phyloP scores from a whole-genome alignment of 2,329 filamentous ascomycete species.

The Diaporthe citriasiana region DNA sequence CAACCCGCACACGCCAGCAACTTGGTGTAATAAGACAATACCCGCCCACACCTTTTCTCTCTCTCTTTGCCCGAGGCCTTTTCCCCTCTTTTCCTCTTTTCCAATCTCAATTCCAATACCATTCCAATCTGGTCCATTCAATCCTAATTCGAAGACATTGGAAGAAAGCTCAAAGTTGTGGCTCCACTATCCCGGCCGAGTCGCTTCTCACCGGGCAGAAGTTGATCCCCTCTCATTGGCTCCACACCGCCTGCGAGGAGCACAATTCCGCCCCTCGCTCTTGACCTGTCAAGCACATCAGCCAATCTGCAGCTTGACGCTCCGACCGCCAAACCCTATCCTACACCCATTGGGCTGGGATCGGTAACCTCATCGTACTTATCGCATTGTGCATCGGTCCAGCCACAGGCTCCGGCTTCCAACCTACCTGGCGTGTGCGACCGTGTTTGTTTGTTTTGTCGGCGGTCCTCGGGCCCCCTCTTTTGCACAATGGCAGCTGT shows the following conservation, averaged over 20 bases:
- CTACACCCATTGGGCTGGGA: conserved; percentile 33
- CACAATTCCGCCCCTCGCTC: conserved; percentile 31
- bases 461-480: not conserved
- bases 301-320: conserved; percentile 37
- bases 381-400: conserved; percentile 32
- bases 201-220: conserved; percentile 35
- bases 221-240: conserved; percentile 38
- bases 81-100: conserved; percentile 19
- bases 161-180: conserved; percentile 22
- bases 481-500: conserved; percentile 65
- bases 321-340: conserved; percentile 39
- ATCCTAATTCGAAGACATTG: conserved; percentile 3
- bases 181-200: conserved; percentile 40
- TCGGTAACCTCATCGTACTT: conserved; percentile 4
- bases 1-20: conserved; percentile 40
- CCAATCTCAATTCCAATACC: not conserved
- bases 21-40: conserved; percentile 42
- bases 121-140: conserved; percentile 6
- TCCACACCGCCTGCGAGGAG: conserved; percentile 37
- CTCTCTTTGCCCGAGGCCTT: conserved; percentile 10
- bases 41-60: conserved; percentile 36
- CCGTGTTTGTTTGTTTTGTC: conserved; percentile 40
- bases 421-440: conserved; percentile 21
- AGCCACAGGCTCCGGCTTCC: conserved; percentile 3
- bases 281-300: conserved; percentile 34